Conservation (phyloP, 2,329 filamentous ascomycete species). For the Talaromyces rugulosus region DNA sequence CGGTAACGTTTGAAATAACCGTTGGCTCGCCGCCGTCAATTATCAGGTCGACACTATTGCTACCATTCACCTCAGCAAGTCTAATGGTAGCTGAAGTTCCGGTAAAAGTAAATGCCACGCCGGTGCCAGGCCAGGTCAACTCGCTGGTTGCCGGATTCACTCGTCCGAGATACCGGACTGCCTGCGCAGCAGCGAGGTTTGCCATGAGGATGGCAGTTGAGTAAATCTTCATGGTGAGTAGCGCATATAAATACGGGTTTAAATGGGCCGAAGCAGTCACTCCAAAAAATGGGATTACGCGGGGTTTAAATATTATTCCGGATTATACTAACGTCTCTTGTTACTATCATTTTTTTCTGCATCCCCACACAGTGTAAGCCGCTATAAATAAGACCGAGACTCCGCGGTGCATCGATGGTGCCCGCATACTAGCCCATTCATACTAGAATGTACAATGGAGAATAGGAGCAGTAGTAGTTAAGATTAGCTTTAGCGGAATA, state of each 20-base stretch:
- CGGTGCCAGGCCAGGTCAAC: constrained; percentile 9
- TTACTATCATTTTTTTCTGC: too few relatives aligned
- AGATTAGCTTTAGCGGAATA: too few relatives aligned
- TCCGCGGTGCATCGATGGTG: too few relatives aligned
- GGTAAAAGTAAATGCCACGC: not conserved
- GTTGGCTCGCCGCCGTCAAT: constrained; percentile 2
- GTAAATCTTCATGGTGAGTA: not conserved
- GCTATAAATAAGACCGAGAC: too few relatives aligned
- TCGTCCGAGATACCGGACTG: constrained; percentile 4
- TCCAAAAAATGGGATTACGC: too few relatives aligned
- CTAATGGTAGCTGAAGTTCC: constrained; percentile 1
- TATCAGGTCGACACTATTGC: constrained; percentile 5
- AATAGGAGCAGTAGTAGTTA: too few relatives aligned
- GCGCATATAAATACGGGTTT: not conserved
- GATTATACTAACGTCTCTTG: too few relatives aligned
- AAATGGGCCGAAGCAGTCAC: too few relatives aligned
- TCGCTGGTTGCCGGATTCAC: constrained; percentile 5
- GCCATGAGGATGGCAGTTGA: not conserved
- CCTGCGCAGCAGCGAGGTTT: not conserved
- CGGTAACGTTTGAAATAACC: constrained; percentile 4
- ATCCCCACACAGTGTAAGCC: too few relatives aligned
- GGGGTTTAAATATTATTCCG: too few relatives aligned
- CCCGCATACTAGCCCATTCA: too few relatives aligned
- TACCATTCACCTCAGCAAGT: not conserved
- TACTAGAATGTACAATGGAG: too few relatives aligned